Evolutionary conservation across 352 stramenopile species (phyloP), one percentile per base, ranked within the genome.

Genomic region (Pythium rishiriense): DNA sequence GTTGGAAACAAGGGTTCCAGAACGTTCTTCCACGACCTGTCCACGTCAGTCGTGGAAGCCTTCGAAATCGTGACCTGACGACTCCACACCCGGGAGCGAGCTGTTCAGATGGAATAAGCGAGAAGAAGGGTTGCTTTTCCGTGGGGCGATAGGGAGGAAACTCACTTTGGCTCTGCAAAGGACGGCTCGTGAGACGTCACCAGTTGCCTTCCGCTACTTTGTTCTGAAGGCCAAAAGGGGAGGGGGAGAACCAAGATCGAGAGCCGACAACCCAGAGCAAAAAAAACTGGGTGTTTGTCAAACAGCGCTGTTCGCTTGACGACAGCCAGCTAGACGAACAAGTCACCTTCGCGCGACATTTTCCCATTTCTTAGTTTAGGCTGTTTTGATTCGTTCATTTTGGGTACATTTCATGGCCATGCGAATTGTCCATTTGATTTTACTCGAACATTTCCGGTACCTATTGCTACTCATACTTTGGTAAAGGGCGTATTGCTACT

Each of bases 1-100:
- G 59, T 60, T 60, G 59, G 41, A 66, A 66, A 59, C 33, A 24
- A 50, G 21, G 12, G 11, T 67, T 67, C 60, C 42, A 67, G 60
- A 67, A 67, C 51, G 12, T 62, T 67, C 60, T 59, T 55, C 56
- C 54, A 46, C n/a, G 35, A 53, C 9, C 22, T 61, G 26, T 47
- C 55, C 21, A 62, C 55, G 29, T 61, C 54, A 53, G 41, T 28
- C n/a, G n/a, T 21, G 54, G 45, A 33, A 33, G 42, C 43, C 26
- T 51, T 53, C 39, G 11, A 56, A n/a, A 28, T 46, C n/a, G 35
- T 28, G 33, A 24, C 10, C 33, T 17, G 41, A 46, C 35, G 41
- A 29, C 28, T 41, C 42, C 17, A 7, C 22, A 33, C 45, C 22
- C 22, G 31, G 39, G 39, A n/a, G n/a, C 5, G 35, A 41, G 35